These are phyloP conservation scores for Incumbomyces lentus DNA, from an alignment of 2,329 filamentous ascomycete genomes.

Conservation along the genomic window DNA sequence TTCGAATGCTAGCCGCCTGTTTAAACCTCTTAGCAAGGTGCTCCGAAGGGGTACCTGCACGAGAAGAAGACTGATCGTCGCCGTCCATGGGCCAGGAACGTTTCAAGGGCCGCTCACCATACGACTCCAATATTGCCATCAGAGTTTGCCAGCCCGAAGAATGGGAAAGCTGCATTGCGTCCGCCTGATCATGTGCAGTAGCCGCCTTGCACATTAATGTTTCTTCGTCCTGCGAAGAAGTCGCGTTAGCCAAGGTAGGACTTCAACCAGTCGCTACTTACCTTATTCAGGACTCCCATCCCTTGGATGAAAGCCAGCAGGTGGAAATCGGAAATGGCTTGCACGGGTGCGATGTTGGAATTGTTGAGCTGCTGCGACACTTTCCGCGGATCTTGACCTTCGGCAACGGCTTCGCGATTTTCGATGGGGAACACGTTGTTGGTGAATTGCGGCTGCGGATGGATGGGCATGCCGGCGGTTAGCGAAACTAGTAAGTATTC, in stretches of 20 bases:
- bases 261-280: slow-evolving; percentile 33
- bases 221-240: slow-evolving; percentile 65
- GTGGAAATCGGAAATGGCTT: slow-evolving; percentile 83
- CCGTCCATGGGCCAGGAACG: slow-evolving; percentile 25
- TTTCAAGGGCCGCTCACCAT: slow-evolving; percentile 67
- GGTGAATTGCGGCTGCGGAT: slow-evolving; percentile 65
- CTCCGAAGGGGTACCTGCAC: slow-evolving; percentile 39
- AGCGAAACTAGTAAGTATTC: slow-evolving; percentile 94
- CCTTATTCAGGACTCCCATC: slow-evolving; percentile 75
- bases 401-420: slow-evolving; percentile 77
- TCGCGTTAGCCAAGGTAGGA: not conserved
- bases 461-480: slow-evolving; percentile 87
- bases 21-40: slow-evolving; percentile 56
- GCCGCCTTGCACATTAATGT: slow-evolving; percentile 75
- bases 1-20: slow-evolving; percentile 33
- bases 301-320: slow-evolving; percentile 76
- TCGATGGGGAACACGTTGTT: slow-evolving; percentile 71
- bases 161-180: slow-evolving; percentile 72
- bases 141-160: slow-evolving; percentile 90
- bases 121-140: slow-evolving; percentile 78
- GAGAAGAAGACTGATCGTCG: slow-evolving; percentile 31
- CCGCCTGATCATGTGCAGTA: slow-evolving; percentile 65
- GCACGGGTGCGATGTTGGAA: slow-evolving; percentile 52
- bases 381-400: slow-evolving; percentile 67
- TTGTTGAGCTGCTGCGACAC: slow-evolving; percentile 60